Evolutionary conservation across 2,329 filamentous ascomycete genomes (phyloP).

Genomic region (Neophaeococcomyces mojaviensis): DNA sequence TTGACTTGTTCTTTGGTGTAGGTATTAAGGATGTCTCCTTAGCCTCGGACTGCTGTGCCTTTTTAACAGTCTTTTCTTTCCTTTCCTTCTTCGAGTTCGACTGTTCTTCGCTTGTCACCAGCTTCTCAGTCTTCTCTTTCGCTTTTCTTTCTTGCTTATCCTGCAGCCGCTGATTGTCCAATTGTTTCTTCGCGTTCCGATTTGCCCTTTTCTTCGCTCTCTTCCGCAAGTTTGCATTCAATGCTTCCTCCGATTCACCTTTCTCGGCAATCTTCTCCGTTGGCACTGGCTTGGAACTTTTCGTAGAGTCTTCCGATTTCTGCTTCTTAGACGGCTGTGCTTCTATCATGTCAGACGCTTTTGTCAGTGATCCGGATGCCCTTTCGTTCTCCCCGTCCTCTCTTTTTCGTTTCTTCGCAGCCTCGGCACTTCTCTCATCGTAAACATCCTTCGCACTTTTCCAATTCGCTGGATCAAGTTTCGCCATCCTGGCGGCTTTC

Average conservation of each 20-base stretch:
- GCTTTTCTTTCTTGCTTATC: constrained; percentile 34
- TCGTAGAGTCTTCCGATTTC: constrained; percentile 20
- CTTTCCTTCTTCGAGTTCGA: constrained; percentile 26
- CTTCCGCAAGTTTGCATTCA: constrained; percentile 33
- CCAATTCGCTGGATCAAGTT: constrained; percentile 82
- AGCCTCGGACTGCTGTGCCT: constrained; percentile 25
- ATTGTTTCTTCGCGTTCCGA: constrained; percentile 13
- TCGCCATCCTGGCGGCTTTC: constrained; percentile 72
- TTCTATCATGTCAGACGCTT: not conserved
- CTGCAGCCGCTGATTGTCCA: constrained; percentile 31
- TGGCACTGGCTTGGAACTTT: constrained; percentile 25
- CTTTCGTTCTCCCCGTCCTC: constrained; percentile 49
- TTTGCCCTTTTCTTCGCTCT: constrained; percentile 19
- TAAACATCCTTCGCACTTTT: constrained; percentile 91
- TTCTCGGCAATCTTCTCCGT: constrained; percentile 54
- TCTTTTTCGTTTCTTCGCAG: constrained; percentile 68
- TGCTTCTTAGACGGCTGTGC: constrained; percentile 15
- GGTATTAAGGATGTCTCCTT: not conserved
- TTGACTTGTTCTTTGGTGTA: constrained; percentile 20
- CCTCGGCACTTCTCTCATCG: constrained; percentile 66
- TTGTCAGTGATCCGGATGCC: constrained; percentile 21
- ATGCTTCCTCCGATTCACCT: constrained; percentile 53
- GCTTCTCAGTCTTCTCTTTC: constrained; percentile 42
- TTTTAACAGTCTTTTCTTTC: constrained; percentile 29
- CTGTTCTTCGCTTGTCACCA: constrained; percentile 30